Evolutionary conservation across 164 flowering plant species (phyloP), one percentile per base, ranked within the genome.

Genomic region (Stephania japonica): DNA sequence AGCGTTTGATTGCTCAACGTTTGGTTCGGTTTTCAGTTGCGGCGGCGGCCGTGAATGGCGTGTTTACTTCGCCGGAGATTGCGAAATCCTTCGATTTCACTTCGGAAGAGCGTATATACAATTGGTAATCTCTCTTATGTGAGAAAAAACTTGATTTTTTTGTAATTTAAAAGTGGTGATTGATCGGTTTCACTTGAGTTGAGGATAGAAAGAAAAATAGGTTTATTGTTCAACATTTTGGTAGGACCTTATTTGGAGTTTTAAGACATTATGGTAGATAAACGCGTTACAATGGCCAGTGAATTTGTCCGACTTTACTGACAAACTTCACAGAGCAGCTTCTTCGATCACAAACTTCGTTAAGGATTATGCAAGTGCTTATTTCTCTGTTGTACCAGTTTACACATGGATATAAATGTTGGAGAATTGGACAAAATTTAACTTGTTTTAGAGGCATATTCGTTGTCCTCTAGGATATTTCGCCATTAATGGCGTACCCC

Each of bases 61-160:
- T 82, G 4, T 92, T 90, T 77, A 87, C 88, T 59, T 90, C 97
- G 43, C 97, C 97, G 2, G 91, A 86, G 80, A 73, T 77, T 0
- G 85, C 88, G 19, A 94, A 94, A 78, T 64, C 90, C 1, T 92
- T 94, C 62, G 98, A 94, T 74, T 94, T 94, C 75, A 75, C 86
- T 23, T 73, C 88, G 0, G 98, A 94, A 75, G 98, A 94, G 70
- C 81, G 93, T 43, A 94, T 94, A 68, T 94, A 94, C 76, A 91
- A 85, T 27, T 94, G 97, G 98, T 94, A 90, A 62, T 65, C 42
- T 50, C 8, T 78, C 53, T n/a, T 72, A 18, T 3, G 19, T 1
- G 3, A 18, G 42, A 70, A 59, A 11, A 5, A n/a, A 44, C 8
- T 25, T 0, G 0, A 11, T 9, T 38, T 19, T 14, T 32, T 32